phyloP scores from a whole-genome alignment of 805 yeast species.

The Huiozyma naganishii region DNA sequence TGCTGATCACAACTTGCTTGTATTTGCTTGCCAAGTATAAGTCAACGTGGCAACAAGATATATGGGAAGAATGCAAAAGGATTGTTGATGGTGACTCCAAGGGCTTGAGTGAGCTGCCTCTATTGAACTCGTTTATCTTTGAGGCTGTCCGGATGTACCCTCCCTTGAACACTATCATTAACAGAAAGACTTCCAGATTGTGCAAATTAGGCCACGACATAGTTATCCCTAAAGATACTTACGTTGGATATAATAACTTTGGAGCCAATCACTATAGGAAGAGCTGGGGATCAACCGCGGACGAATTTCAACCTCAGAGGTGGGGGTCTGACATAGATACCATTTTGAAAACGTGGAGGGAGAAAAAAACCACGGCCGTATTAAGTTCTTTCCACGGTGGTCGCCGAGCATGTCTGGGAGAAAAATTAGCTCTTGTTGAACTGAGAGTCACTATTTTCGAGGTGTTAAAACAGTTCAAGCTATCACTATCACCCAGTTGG shows the following conservation, averaged over 20 bases:
- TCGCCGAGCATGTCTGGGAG: slow-evolving; percentile 50
- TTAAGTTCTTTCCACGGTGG: slow-evolving; percentile 51
- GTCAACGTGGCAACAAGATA: slow-evolving; percentile 32
- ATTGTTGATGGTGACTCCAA: slow-evolving; percentile 21
- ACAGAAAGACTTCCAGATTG: slow-evolving; percentile 33
- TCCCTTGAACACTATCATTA: slow-evolving; percentile 47
- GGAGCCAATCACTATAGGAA: slow-evolving; percentile 37
- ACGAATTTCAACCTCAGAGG: slow-evolving; percentile 36
- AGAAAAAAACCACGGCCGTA: slow-evolving; percentile 35
- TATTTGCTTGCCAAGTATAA: slow-evolving; percentile 36
- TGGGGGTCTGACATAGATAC: slow-evolving; percentile 39
- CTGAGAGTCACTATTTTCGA: slow-evolving; percentile 31
- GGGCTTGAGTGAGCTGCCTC: slow-evolving; percentile 43
- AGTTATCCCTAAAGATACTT: slow-evolving; percentile 37
- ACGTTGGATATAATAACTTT: slow-evolving; percentile 46
- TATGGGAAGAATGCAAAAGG: slow-evolving; percentile 36
- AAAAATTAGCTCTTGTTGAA: slow-evolving; percentile 42
- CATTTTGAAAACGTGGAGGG: slow-evolving; percentile 31
- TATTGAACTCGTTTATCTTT: slow-evolving; percentile 47
- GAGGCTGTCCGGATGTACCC: slow-evolving; percentile 49
- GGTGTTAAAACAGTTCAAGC: slow-evolving; percentile 29
- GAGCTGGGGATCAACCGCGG: slow-evolving; percentile 38
- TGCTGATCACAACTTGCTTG: slow-evolving; percentile 37
- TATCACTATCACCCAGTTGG: slow-evolving; percentile 36
- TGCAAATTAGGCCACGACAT: slow-evolving; percentile 34